phyloP scores from a whole-genome alignment of 257 asterid genomes.

The Solanum verrucosum region DNA sequence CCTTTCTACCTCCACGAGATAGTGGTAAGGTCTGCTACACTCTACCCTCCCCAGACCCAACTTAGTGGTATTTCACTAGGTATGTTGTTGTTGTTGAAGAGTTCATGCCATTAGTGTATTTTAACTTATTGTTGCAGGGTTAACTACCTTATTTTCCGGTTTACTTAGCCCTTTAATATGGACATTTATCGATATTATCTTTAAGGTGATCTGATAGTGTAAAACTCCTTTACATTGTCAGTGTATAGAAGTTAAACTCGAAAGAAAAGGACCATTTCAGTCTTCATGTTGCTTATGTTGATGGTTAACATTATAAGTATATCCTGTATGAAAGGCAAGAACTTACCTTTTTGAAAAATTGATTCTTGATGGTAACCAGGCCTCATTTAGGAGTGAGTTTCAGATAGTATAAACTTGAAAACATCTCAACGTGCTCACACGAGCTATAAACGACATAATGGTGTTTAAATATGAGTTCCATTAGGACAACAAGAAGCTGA shows the following conservation, averaged over 20 bases:
- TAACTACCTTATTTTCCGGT: neutral
- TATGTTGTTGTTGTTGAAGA: neutral
- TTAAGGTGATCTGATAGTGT: neutral
- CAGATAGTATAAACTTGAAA: neutral
- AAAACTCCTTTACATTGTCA: neutral
- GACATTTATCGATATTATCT: neutral
- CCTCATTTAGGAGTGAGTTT: neutral
- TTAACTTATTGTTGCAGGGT: neutral
- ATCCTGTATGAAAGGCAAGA: neutral
- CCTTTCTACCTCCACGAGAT: neutral
- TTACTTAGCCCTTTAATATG: neutral
- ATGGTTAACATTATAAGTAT: neutral
- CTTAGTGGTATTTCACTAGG: neutral
- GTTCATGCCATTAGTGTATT: neutral
- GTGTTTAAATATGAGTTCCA: neutral
- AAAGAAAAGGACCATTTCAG: neutral
- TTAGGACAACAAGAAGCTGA: neutral
- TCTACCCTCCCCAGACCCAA: neutral
- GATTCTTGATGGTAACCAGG: neutral
- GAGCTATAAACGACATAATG: neutral
- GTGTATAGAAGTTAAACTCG: neutral
- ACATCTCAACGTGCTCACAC: neutral
- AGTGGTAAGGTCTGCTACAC: neutral
- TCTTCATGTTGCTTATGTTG: neutral
- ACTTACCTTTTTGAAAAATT: neutral